A percentile compares a stretch with the other conserved stretches of the same genome.
Conservation (phyloP, 495 filamentous ascomycete genomes). For the Corynascus novoguineensis region DNA sequence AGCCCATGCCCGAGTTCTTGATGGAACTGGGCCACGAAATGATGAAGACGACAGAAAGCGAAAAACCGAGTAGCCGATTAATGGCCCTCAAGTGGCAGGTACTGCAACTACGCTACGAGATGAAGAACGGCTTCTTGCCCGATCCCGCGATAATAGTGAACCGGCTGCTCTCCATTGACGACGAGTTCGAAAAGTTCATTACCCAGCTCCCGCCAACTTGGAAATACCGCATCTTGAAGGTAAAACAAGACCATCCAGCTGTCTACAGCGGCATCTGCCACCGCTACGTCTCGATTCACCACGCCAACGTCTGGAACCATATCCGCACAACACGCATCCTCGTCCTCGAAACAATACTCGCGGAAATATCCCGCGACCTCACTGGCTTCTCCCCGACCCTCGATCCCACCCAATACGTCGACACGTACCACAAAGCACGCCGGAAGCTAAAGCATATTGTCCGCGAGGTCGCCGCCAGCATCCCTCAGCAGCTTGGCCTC, state of each 20-base stretch:
- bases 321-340: slow-evolving; percentile 54
- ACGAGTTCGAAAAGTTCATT: slow-evolving; percentile 44
- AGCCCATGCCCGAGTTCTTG: slow-evolving; percentile 34
- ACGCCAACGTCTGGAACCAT: slow-evolving; percentile 51
- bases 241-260: slow-evolving; percentile 33
- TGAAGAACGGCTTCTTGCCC: slow-evolving; percentile 30
- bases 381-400: slow-evolving; percentile 8
- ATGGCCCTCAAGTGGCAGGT: slow-evolving; percentile 38
- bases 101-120: slow-evolving; percentile 43
- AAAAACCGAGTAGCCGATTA: slow-evolving; percentile 26
- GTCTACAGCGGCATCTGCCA: slow-evolving; percentile 50
- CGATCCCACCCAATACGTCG: slow-evolving; percentile 17
- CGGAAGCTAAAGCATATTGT: slow-evolving; percentile 31
- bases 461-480: slow-evolving; percentile 42
- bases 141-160: slow-evolving; percentile 43
- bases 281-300: slow-evolving; percentile 49
- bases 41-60: slow-evolving; percentile 18
- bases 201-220: slow-evolving; percentile 37
- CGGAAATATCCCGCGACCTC: slow-evolving; percentile 26
- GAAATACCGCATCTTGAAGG: slow-evolving; percentile 29
- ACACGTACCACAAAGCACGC: slow-evolving; percentile 27
- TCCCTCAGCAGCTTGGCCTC: slow-evolving; percentile 43
- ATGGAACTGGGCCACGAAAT: slow-evolving; percentile 36
- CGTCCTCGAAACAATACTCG: slow-evolving; percentile 49
- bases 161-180: slow-evolving; percentile 46